Base-by-base conservation (phyloP, 108 stramenopile genomes). In the Tribonema minus region DNA sequence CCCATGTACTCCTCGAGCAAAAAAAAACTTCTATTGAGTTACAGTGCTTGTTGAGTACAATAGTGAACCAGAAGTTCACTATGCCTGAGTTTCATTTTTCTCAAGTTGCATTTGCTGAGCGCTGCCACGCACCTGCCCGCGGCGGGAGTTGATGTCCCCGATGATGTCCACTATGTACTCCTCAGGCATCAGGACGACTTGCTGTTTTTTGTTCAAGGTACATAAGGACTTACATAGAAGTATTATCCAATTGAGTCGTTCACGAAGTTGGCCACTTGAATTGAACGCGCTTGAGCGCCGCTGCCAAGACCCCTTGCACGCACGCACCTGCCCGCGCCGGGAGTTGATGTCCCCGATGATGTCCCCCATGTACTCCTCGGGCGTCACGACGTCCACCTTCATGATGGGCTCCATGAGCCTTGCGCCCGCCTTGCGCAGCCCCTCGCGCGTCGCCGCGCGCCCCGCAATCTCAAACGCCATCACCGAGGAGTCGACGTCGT, bases 341-440 rank as follows among this genome's bases (percentile, higher is more conserved):
- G 91, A 83, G 90, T 96, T 96, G 87, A 98, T 93, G 81, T 98
- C 97, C 65, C 95, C 95, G 67, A 98, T 84, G 67, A 98, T 88
- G 78, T 98, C 97, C 60, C 97, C 97, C 92, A 98, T 93, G 92
- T 94, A 96, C 70, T 96, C 95, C 86, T 98, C 97, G 7, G 97
- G 97, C 6, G 93, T 94, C 64, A 92, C 88, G 12, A 98, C 87
- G 88, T 98, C 97, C 79, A 98, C 96, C 85, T 95, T 59, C 97
- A 98, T 98, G 68, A 98, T 86, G 58, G 97, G 97, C 86, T 98
- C 97, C 94, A 95, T 95, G 60, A 98, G 93, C 71, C 94, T 88
- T 2, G 95, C 89, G 85, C 93, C 93, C 40, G 92, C 93, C 92
- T 96, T 96, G 85, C 93, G 80, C 34, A 98, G 86, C 59, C 96